These are phyloP conservation scores for Acephala macrosclerotiorum DNA, from an alignment of 2,329 filamentous ascomycete species.

Conservation along the genomic window DNA sequence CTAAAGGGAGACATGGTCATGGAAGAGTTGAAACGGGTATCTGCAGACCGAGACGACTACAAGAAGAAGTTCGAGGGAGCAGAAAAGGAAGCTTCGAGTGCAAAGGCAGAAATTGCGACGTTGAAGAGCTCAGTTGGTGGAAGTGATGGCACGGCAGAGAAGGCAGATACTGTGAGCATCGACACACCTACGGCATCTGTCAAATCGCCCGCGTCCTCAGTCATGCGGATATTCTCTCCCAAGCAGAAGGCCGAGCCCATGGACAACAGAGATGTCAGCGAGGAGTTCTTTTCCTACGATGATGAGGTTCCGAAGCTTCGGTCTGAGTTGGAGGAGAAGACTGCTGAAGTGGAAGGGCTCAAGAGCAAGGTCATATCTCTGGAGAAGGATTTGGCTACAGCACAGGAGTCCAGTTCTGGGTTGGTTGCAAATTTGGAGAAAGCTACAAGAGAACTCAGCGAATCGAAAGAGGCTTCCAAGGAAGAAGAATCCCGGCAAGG, in stretches of 20 bases:
- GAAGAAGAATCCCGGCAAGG: conserved; percentile 32
- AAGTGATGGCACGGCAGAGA: conserved; percentile 27
- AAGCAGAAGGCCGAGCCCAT: conserved; percentile 51
- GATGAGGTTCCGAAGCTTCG: conserved; percentile 86
- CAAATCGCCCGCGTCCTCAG: conserved; percentile 57
- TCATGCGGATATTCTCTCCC: conserved; percentile 58
- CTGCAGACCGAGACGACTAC: conserved; percentile 79
- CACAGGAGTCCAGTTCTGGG: conserved; percentile 73
- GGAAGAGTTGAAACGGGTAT: conserved; percentile 89
- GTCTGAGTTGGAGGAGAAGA: conserved; percentile 72
- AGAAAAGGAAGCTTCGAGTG: conserved; percentile 67
- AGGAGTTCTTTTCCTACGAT: conserved; percentile 93
- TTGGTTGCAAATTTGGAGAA: conserved; percentile 58
- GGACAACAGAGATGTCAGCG: conserved; percentile 50
- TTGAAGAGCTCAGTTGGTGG: conserved; percentile 53
- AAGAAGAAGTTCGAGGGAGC: conserved; percentile 79
- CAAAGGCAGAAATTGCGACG: conserved; percentile 69
- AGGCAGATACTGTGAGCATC: conserved; percentile 36
- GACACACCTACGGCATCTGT: conserved; percentile 45
- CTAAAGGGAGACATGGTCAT: conserved; percentile 91
- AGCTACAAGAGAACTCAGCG: conserved; percentile 63
- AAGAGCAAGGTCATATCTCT: conserved; percentile 72
- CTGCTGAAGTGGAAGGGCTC: conserved; percentile 74
- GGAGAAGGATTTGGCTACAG: conserved; percentile 73
- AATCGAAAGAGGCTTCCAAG: conserved; percentile 69